Percentiles rank a stretch among this genome's conserved stretches.
Evolutionary conservation across 1,284 basidiomycete species (phyloP).

Genomic region (Rhodotorula sp.): DNA sequence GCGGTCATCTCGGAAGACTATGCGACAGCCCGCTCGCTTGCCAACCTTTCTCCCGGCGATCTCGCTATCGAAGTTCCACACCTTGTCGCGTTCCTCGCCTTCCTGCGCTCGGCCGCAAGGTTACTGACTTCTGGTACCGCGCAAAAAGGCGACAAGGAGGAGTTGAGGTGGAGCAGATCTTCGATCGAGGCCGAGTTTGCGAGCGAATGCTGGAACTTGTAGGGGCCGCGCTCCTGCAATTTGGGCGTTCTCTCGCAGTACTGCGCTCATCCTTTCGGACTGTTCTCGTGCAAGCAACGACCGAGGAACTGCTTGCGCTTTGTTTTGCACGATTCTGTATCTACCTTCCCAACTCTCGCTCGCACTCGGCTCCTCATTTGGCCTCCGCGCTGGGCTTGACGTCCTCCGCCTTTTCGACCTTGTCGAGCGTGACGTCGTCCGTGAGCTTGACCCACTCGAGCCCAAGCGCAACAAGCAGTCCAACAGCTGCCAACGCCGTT

Average conservation of each 20-base stretch:
- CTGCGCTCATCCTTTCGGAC: too few relatives aligned
- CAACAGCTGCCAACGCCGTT: conserved; percentile 41
- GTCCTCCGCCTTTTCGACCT: conserved; percentile 30
- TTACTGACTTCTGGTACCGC: neutral
- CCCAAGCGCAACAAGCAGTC: conserved; percentile 40
- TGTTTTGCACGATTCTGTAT: neutral
- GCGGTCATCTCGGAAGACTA: too few relatives aligned
- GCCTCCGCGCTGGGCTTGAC: conserved; percentile 4
- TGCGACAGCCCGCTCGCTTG: too few relatives aligned
- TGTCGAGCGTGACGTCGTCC: conserved; percentile 44
- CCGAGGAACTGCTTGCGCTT: too few relatives aligned
- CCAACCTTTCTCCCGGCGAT: too few relatives aligned
- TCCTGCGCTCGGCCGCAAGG: neutral
- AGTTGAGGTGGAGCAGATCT: too few relatives aligned
- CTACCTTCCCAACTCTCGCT: neutral
- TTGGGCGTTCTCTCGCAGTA: too few relatives aligned
- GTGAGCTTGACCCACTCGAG: conserved; percentile 44
- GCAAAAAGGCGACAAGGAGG: too few relatives aligned
- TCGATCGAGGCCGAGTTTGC: too few relatives aligned
- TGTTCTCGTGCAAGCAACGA: too few relatives aligned
- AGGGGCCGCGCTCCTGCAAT: too few relatives aligned
- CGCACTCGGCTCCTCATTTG: neutral
- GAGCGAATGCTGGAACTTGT: too few relatives aligned
- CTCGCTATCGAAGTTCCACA: neutral
- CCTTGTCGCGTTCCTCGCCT: neutral